Evolutionary conservation across 805 yeast genomes (phyloP).

Genomic region (Jamesozyma lodderae): DNA sequence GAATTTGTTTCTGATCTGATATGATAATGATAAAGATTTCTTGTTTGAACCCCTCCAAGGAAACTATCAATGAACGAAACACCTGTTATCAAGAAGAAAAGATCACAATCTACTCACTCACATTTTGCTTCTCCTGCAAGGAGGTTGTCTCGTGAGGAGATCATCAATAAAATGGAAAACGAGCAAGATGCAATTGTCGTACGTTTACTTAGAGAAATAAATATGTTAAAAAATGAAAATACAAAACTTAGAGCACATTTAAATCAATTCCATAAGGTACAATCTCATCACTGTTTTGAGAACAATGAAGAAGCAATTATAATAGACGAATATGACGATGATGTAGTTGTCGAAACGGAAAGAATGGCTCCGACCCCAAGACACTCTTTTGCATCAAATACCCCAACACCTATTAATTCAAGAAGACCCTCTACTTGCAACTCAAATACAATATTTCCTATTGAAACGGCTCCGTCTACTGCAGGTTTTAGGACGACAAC

Average conservation of each 20-base stretch:
- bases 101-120: slow-evolving; percentile 8
- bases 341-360: background rate
- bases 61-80: background rate
- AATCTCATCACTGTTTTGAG: background rate
- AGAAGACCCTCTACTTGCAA: slow-evolving; percentile 3
- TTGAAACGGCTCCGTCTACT: background rate
- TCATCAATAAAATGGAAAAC: slow-evolving; percentile 51
- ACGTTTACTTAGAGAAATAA: slow-evolving; percentile 45
- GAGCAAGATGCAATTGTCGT: slow-evolving; percentile 58
- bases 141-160: slow-evolving; percentile 34
- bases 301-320: slow-evolving; percentile 6
- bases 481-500: no score
- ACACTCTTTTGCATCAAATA: background rate
- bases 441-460: slow-evolving; percentile 2
- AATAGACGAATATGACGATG: slow-evolving; percentile 4
- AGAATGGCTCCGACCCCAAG: background rate
- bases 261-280: slow-evolving; percentile 2
- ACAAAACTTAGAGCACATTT: slow-evolving; percentile 27
- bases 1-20: no score
- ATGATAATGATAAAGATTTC: no score
- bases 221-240: slow-evolving; percentile 40
- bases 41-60: no score
- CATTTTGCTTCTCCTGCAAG: slow-evolving; percentile 15
- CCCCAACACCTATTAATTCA: background rate
- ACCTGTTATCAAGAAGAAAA: background rate